These are phyloP conservation scores for Edhazardia aedis DNA, from an alignment of 371 early-diverging fungal genomes.

Conservation along the genomic window DNA sequence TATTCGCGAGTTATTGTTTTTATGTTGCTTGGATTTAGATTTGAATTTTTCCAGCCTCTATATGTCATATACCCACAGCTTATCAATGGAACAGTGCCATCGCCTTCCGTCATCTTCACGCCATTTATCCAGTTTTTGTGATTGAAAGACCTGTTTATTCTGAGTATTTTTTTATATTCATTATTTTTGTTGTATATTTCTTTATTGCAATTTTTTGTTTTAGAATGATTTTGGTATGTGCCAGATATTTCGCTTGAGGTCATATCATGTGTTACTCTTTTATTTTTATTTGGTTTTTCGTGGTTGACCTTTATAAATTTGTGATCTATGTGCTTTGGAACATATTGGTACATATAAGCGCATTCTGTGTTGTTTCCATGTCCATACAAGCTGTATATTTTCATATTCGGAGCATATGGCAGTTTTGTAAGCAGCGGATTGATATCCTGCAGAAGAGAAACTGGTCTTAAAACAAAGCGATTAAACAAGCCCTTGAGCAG, in stretches of 20 bases:
- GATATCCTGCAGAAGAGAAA: constrained; percentile 52
- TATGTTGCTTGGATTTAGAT: constrained; percentile 58
- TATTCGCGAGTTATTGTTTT: constrained; percentile 58
- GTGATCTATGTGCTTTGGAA: background rate
- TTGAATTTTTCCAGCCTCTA: constrained; percentile 58
- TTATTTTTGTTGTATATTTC: background rate
- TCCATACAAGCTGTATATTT: constrained; percentile 61
- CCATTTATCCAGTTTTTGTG: constrained; percentile 9
- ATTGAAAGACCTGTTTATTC: too few species aligned
- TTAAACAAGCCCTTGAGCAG: background rate
- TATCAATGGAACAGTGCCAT: constrained; percentile 67
- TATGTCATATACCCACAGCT: constrained; percentile 72
- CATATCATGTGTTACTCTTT: background rate
- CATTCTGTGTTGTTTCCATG: constrained; percentile 57
- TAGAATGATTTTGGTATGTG: too few species aligned
- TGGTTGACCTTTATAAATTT: background rate
- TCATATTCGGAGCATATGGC: constrained; percentile 55
- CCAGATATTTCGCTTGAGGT: constrained; percentile 1
- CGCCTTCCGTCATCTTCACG: constrained; percentile 48
- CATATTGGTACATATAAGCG: constrained; percentile 51
- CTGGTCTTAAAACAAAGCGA: background rate
- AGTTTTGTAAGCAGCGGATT: constrained; percentile 62
- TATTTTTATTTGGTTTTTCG: background rate
- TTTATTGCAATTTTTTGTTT: too few species aligned
- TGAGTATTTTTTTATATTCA: too few species aligned